Evolutionary conservation across 179 eudicot genomes (phyloP).

Genomic region (Actinidia polygama): DNA sequence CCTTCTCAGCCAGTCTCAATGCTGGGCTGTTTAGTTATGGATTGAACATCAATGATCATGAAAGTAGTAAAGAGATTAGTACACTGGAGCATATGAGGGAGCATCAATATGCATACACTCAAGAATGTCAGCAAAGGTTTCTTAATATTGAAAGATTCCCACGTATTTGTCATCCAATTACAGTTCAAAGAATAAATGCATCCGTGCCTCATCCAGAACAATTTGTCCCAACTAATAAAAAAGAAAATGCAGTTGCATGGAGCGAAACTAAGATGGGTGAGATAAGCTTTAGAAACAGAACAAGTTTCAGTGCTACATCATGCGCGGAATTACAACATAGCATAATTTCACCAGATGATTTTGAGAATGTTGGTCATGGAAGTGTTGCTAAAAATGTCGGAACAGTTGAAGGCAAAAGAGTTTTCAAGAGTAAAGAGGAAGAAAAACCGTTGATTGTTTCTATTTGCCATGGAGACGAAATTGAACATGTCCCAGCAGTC

Average conservation of each 20-base stretch:
- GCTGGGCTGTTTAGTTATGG: constrained; percentile 28
- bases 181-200: constrained; percentile 2
- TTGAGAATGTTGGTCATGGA: constrained; percentile 29
- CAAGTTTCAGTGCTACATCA: constrained; percentile 20
- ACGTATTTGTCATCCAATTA: constrained; percentile 20
- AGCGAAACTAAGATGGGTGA: constrained; percentile 26
- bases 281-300: constrained; percentile 15
- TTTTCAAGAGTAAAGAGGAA: constrained; percentile 18
- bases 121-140: constrained; percentile 23
- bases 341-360: constrained; percentile 24
- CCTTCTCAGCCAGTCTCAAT: constrained; percentile 23
- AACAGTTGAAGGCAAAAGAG: constrained; percentile 27
- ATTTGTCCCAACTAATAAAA: constrained; percentile 23
- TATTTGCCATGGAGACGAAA: constrained; percentile 22
- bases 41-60: constrained; percentile 25
- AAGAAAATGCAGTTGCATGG: constrained; percentile 30
- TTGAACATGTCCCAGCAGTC: constrained; percentile 21
- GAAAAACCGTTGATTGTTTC: constrained; percentile 29
- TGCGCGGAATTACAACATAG: constrained; percentile 32
- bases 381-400: constrained; percentile 22
- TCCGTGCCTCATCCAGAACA: constrained; percentile 23
- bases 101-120: constrained; percentile 19
- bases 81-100: constrained; percentile 13
- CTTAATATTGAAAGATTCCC: constrained; percentile 21
- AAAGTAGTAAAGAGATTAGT: constrained; percentile 24